Conservation (phyloP, 148 eudicot genomes). For the Persicaria maculosa region DNA sequence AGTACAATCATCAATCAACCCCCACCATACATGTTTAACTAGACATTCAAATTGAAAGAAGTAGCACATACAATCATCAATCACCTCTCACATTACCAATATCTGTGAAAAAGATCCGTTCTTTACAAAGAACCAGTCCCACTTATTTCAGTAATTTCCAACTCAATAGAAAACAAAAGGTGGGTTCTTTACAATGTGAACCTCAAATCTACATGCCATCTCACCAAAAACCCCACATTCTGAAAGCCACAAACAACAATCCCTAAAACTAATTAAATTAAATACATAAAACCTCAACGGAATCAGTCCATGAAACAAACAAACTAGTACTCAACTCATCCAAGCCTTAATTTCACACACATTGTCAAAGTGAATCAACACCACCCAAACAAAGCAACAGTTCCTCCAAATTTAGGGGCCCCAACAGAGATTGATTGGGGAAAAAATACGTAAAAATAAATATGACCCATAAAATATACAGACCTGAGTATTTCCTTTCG, state of each 20-base stretch:
- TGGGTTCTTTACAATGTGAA: background rate
- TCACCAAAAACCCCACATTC: conserved; percentile 10
- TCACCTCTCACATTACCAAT: background rate
- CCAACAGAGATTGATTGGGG: background rate
- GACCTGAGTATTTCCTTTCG: conserved; percentile 9
- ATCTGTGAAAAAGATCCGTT: background rate
- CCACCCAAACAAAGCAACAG: background rate
- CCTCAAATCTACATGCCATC: background rate
- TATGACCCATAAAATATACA: background rate
- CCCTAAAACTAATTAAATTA: background rate
- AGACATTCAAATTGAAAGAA: background rate
- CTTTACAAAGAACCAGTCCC: background rate
- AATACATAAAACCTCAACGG: background rate
- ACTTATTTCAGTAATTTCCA: background rate
- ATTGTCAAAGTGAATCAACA: background rate
- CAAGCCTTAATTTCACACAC: conserved; percentile 1
- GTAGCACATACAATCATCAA: background rate
- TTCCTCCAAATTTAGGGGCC: background rate
- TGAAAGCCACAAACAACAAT: background rate
- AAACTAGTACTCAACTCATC: background rate
- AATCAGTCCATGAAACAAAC: background rate
- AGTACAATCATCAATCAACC: background rate
- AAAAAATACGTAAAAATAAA: background rate
- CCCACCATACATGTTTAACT: background rate
- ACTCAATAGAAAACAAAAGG: background rate